Base-by-base conservation (phyloP, 1,139 yeast species). In the Magnusiomyces sp. region DNA sequence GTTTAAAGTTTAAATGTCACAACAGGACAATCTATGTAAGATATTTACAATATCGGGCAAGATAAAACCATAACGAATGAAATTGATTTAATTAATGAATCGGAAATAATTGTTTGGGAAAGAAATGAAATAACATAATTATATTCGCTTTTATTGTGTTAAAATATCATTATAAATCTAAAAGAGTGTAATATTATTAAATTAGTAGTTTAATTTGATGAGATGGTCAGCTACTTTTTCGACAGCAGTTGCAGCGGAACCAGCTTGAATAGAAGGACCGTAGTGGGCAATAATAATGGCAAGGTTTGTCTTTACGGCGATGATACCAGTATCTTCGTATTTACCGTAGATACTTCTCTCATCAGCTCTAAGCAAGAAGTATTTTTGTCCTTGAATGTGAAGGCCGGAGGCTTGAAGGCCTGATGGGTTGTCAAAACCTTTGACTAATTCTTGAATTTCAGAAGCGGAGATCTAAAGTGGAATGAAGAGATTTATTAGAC, bases 191-290 rank as follows among this genome's bases (percentile, higher is more conserved):
- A n/a, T 31, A 9, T 5, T 34, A 34, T 34, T 34, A 14, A 17
- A 40, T 42, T 76, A 90, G 69, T 86, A 90, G 53, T 88, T 87
- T 52, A 83, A 92, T 62, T 89, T 73, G 64, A 90, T 88, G 71
- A 92, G 78, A 66, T 92, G 90, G 67, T 90, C 97, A 43, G 95
- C 97, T 71, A 92, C 77, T 66, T 88, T 90, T 69, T 92, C 98
- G 51, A 90, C 96, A 57, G 89, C 83, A 61, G 85, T 79, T 55
- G 97, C 85, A 52, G 98, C 98, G 64, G 87, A 96, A 59, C 95
- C 96, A 33, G 97, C 89, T 66, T 83, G 94, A 48, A 87, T 82
- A 13, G 97, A 95, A n/a, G 65, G 60, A 31, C 59, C 53, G 67
- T 92, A 94, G 69, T 92, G 97, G n/a, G 94, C 97, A 63, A 94